These are phyloP conservation scores for Scenedesmus sp. DNA, from an alignment of 163 green algal genomes.

Conservation along the genomic window DNA sequence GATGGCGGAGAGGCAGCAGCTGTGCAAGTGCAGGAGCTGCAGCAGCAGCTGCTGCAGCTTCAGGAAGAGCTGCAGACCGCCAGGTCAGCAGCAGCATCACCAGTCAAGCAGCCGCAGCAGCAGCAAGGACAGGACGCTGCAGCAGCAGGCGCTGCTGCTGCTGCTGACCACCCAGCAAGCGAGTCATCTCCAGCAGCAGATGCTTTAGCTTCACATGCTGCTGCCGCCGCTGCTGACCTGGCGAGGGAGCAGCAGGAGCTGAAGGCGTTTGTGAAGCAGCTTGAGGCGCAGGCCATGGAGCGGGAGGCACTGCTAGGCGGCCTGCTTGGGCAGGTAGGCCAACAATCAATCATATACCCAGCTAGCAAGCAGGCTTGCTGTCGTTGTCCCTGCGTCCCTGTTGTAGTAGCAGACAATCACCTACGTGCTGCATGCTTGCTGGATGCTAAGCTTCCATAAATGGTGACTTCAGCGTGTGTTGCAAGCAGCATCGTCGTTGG, in stretches of 20 bases:
- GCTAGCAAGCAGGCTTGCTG: neutral
- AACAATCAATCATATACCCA: neutral
- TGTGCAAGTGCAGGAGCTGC: slow-evolving; percentile 4
- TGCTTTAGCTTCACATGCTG: neutral
- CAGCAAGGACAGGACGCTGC: neutral
- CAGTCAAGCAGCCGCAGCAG: neutral
- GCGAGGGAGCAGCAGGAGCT: slow-evolving; percentile 2
- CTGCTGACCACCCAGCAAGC: neutral
- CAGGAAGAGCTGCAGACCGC: slow-evolving; percentile 2
- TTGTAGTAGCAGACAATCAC: neutral
- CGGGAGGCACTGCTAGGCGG: slow-evolving; percentile 30
- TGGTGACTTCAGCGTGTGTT: too few species aligned
- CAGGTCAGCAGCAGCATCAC: neutral
- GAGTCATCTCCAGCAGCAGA: neutral
- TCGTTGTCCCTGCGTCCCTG: neutral
- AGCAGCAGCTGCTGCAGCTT: slow-evolving; percentile 25
- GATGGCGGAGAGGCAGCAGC: neutral
- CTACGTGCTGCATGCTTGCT: too few species aligned
- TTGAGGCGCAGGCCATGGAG: slow-evolving; percentile 28
- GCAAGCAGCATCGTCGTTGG: too few species aligned
- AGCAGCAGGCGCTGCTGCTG: neutral
- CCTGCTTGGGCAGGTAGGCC: neutral
- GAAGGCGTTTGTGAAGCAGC: neutral
- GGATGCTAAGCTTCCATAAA: too few species aligned
- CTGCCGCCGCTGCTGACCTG: neutral